Base-by-base conservation (phyloP, 306 rosid genomes). In the Vachellia pachyceras region DNA sequence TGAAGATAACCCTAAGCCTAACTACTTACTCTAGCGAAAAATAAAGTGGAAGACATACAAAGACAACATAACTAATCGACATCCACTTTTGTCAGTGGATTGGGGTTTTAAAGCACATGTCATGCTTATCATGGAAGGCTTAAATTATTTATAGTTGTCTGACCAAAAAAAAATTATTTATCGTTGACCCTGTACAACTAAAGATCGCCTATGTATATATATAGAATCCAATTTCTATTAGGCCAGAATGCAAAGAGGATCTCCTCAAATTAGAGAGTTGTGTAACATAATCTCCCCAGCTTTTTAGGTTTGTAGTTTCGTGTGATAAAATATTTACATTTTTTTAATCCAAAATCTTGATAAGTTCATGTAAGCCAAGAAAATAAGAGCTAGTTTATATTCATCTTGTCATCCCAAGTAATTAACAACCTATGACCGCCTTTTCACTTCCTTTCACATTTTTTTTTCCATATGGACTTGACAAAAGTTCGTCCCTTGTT, bases 71-170 rank as follows among this genome's bases (percentile, higher is more conserved):
- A 29, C 18, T 35, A 36, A 15, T 65, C 12, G 18, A 14, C 22
- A 12, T 65, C 12, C 42, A 42, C 70, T 36, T 65, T 35, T 65
- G 70, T 36, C 45, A 35, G 41, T 35, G 69, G 70, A 65, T 65
- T 13, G 69, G 69, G 41, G n/a, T 2, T 29, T 63, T 29, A 2
- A 33, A 13, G 40, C 6, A 63, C 5, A 57, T 13, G 37, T 33
- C 69, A 63, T 63, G 9, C 69, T 63, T 29, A 63, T 65, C 70
- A 69, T 20, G 54, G 9, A 69, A 41, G 74, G 54, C 72, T 66
- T 37, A 3, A 41, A 10, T 11, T 40, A 40, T 42, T 20, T 20
- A 8, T 11, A 42, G 74, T 20, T n/a, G n/a, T n/a, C n/a, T n/a
- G n/a, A n/a, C n/a, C n/a, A n/a, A n/a, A n/a, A n/a, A n/a, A n/a